Evolutionary conservation across 2,329 filamentous ascomycete species (phyloP).

Genomic region (Colletotrichum chlorophyti): DNA sequence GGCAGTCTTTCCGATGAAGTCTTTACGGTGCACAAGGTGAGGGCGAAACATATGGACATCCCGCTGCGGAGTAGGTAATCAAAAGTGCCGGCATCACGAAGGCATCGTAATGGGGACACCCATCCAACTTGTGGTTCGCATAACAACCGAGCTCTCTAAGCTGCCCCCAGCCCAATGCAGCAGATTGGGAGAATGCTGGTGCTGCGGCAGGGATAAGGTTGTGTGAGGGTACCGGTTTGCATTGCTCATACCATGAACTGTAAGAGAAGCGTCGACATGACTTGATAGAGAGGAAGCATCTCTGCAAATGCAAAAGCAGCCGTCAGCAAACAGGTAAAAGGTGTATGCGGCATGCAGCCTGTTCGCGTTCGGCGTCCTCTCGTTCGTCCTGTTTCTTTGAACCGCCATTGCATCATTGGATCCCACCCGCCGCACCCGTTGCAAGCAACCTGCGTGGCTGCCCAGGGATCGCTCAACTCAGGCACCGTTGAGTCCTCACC

Average conservation of each 20-base stretch:
- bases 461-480: constrained; percentile 22
- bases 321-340: no score
- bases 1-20: no score
- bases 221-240: constrained; percentile 7
- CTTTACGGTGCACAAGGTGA: no score
- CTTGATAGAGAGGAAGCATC: constrained; percentile 16
- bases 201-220: not conserved
- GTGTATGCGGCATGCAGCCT: no score
- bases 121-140: constrained; percentile 7
- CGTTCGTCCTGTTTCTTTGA: constrained; percentile 10
- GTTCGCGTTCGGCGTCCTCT: constrained; percentile 10
- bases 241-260: constrained; percentile 5
- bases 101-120: not conserved
- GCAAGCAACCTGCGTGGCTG: constrained; percentile 15
- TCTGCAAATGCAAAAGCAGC: constrained; percentile 1
- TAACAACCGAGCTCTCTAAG: constrained; percentile 5
- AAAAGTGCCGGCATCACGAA: constrained; percentile 19
- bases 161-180: not conserved
- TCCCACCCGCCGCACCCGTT: not conserved
- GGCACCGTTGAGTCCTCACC: constrained; percentile 14
- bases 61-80: not conserved
- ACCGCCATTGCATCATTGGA: constrained; percentile 11
- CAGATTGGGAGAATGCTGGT: constrained; percentile 7
- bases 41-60: no score
- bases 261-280: constrained; percentile 6